Base-by-base conservation (phyloP, 352 stramenopile genomes). In the Phytopythium kandeliae region DNA sequence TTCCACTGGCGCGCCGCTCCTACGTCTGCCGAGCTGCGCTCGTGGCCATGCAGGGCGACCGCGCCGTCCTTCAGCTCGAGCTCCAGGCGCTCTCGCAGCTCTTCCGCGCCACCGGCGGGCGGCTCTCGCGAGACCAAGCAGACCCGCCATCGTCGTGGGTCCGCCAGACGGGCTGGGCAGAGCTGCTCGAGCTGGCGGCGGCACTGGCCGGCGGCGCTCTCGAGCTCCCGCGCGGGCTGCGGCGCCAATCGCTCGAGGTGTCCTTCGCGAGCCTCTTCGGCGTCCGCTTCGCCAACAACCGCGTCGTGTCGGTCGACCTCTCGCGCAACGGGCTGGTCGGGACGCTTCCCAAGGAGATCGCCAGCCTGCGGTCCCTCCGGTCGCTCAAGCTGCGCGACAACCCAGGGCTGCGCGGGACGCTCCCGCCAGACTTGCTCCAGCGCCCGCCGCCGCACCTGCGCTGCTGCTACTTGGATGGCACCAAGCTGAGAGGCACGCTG, bases 391-490 rank as follows among this genome's bases (percentile, higher is more conserved):
- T 89, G n/a, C 58, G 70, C 21, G 62, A 79, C 22, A 90, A 86
- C 33, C 60, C 68, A 4, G 59, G 60, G 0, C 55, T 90, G 24
- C 46, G 62, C 31, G 76, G 74, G 0, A 15, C 38, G 1, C 36
- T 84, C 13, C 64, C 67, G 4, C 7, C 28, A 0, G 40, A 49
- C 19, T 41, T 81, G 28, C 15, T 52, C 17, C 7, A 21, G 1
- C 31, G 44, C 7, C 22, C 17, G 9, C 64, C 64, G 16, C 46
- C 58, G 6, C 65, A 70, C 2, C 53, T 87, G 0, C 78, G 69
- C 10, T 85, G 80, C 49, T 86, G 74, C 59, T 89, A 86, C 38
- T 33, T 89, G 3, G 74, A 88, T 36, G 74, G 70, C 47, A 86
- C 78, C 7, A 54, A 50, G 1, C 45, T 89, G 0, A 58, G 69